Percentiles rank a stretch among this genome's conserved stretches.
Evolutionary conservation across 192 early-diverging fungal genomes (phyloP).

Genomic region (Entomortierella beljakovae): DNA sequence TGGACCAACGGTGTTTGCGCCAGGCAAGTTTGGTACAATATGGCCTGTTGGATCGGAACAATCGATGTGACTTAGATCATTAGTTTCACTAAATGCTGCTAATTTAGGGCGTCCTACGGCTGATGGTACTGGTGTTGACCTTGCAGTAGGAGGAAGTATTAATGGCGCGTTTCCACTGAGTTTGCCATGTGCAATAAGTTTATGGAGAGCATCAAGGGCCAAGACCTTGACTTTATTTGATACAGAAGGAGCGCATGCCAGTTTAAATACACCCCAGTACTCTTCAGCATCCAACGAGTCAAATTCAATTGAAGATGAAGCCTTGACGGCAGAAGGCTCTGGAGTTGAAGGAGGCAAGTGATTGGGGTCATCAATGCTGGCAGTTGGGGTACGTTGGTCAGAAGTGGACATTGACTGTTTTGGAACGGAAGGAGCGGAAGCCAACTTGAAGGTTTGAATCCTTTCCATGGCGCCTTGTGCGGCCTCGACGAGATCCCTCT

Average conservation of each 20-base stretch:
- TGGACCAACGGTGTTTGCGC: constrained; percentile 48
- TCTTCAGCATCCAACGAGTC: constrained; percentile 54
- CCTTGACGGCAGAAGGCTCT: constrained; percentile 17
- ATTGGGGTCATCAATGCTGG: constrained; percentile 15
- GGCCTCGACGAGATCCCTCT: constrained; percentile 51
- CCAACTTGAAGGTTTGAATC: constrained; percentile 49
- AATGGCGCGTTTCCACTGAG: constrained; percentile 44
- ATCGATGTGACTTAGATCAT: constrained; percentile 55
- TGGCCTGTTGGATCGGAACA: constrained; percentile 51
- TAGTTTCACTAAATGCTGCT: constrained; percentile 51
- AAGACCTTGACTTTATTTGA: constrained; percentile 51
- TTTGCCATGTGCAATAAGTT: constrained; percentile 57
- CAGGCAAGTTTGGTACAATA: constrained; percentile 42
- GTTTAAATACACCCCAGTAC: constrained; percentile 58
- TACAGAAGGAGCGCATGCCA: constrained; percentile 52
- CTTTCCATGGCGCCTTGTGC: constrained; percentile 50
- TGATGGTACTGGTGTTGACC: constrained; percentile 25
- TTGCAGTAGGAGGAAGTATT: constrained; percentile 29
- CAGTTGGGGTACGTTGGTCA: constrained; percentile 2
- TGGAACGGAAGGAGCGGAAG: constrained; percentile 35
- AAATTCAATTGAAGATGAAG: constrained; percentile 49
- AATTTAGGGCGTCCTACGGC: constrained; percentile 35
- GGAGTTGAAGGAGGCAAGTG: constrained; percentile 4
- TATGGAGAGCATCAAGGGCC: constrained; percentile 57
- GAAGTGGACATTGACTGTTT: constrained; percentile 24